Evolutionary conservation across 148 eudicot species (phyloP).

Genomic region (Mesembryanthemum crystallinum): DNA sequence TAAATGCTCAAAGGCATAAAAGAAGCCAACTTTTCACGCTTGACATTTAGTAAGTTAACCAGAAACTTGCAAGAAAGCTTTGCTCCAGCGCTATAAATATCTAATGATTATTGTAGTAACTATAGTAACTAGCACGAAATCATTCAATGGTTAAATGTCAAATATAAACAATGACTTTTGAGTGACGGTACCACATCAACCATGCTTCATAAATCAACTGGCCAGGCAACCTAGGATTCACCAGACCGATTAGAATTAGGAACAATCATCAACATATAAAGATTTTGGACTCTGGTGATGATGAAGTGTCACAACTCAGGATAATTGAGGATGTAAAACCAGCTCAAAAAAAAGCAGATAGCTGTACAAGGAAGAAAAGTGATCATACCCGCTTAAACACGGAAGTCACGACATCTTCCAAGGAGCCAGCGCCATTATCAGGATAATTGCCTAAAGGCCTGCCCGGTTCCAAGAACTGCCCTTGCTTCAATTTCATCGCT

Average conservation of each 20-base stretch:
- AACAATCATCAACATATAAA: no score
- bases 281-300: no score
- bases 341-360: slow-evolving; percentile 12
- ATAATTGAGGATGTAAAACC: background rate
- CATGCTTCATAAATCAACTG: no score
- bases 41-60: background rate
- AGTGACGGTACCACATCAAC: no score
- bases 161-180: no score
- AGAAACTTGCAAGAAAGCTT: background rate
- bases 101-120: no score
- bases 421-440: slow-evolving; percentile 40
- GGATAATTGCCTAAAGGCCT: slow-evolving; percentile 23
- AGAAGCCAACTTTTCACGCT: background rate
- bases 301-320: no score
- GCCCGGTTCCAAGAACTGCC: slow-evolving; percentile 30
- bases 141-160: no score
- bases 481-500: slow-evolving; percentile 32
- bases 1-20: background rate
- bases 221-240: no score
- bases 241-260: no score
- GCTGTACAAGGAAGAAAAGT: slow-evolving; percentile 17
- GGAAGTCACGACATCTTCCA: slow-evolving; percentile 58
- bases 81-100: background rate
- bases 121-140: no score
- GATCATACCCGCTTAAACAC: slow-evolving; percentile 37